phyloP scores from a whole-genome alignment of 2,329 filamentous ascomycete species.

The Cladophialophora immunda region DNA sequence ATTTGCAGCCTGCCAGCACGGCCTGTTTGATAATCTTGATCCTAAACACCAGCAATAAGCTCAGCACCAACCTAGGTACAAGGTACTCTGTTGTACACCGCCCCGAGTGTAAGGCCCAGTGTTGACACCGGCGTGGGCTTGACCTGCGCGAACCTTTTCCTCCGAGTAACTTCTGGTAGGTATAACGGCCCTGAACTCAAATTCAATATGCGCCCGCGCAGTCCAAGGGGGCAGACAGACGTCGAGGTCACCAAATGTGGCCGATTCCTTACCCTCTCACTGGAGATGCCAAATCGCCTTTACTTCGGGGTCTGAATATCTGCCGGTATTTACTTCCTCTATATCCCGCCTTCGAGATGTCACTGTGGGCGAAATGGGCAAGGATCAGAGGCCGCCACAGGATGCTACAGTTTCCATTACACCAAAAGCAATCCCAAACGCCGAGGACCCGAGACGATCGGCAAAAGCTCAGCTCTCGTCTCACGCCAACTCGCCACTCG shows the following conservation, averaged over 20 bases:
- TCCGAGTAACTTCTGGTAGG: background rate
- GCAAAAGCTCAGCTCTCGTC: slow-evolving; percentile 2
- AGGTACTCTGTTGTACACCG: too few species aligned
- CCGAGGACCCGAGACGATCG: background rate
- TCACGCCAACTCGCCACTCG: slow-evolving; percentile 2
- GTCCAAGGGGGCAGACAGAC: too few species aligned
- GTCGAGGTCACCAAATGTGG: background rate
- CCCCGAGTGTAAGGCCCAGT: too few species aligned
- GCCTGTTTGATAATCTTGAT: too few species aligned
- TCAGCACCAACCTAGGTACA: background rate
- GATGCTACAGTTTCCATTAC: slow-evolving; percentile 1
- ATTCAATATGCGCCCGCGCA: background rate
- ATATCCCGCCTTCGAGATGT: background rate
- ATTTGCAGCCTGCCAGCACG: background rate
- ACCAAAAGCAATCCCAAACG: background rate
- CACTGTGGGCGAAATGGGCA: too few species aligned
- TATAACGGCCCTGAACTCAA: background rate
- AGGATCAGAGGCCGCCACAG: too few species aligned
- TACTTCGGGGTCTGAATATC: background rate
- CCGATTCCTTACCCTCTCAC: too few species aligned
- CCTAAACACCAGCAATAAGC: background rate
- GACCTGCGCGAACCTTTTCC: background rate
- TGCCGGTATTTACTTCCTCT: background rate
- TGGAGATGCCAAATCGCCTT: background rate
- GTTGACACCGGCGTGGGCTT: background rate